Evolutionary conservation across 768 basidiomycete species (phyloP), one percentile per base, ranked within the genome.

Genomic region (Cystobasidium ongulense): DNA sequence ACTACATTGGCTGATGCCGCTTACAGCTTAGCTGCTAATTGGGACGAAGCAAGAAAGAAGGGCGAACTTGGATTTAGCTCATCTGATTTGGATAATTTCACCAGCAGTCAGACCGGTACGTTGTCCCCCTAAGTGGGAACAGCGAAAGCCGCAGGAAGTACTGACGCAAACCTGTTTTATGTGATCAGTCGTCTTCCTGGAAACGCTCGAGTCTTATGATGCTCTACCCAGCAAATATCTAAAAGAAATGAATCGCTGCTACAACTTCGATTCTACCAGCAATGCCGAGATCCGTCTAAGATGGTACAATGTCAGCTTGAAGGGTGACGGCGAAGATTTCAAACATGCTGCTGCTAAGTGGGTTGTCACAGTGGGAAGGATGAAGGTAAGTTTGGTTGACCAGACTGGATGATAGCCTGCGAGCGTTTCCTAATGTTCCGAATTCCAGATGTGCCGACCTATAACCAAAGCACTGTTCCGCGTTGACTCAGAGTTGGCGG

Each of bases 221-320:
- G 65, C 74, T 18, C 77, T 77, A 41, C 31, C 74, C 8, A 38
- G 53, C 64, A 17, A 46, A 15, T 64, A 52, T 10, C 43, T 79
- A 33, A 68, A 78, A 36, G 50, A 21, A 18, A 46, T 79, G 35
- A 72, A 72, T n/a, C 33, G 80, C 66, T 61, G 75, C 18, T 83
- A 83, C 59, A 79, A 67, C 1, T 67, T 81, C n/a, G 75, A 79
- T 39, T 74, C 76, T 35, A 80, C 75, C 1, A 76, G 75, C 11
- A 82, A 81, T 74, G 80, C 80, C 10, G 82, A 83, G 77, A 81
- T 83, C 63, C 72, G 77, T 46, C 72, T 82, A 59, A 52, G 82
- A 52, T 80, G 78, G 75, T 80, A 73, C 61, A 74, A 73, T 52
- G 63, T 75, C 27, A 43, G 61, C 10, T 46, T 75, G 29, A 63